A percentile compares a stretch with the other conserved stretches of the same genome.
phyloP scores from a whole-genome alignment of 1,284 basidiomycete species.

The Erythrobasidium hasegawianum region DNA sequence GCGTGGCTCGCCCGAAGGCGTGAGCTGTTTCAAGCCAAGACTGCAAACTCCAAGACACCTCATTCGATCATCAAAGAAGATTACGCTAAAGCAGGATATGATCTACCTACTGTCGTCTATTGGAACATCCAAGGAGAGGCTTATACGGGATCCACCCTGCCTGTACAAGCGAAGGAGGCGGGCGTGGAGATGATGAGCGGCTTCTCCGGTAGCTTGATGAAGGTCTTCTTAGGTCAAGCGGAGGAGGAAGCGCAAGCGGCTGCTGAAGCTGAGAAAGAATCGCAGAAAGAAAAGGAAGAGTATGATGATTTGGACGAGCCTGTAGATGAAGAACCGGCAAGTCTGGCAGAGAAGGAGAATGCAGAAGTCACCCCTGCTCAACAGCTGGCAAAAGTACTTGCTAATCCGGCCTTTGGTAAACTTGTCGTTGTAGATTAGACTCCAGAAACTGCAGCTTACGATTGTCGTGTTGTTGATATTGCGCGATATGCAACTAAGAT shows the following conservation, averaged over 20 bases:
- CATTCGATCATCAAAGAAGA: slow-evolving; percentile 58
- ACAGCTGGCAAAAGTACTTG: slow-evolving; percentile 1
- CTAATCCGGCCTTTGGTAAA: not conserved
- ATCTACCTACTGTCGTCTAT: slow-evolving; percentile 62
- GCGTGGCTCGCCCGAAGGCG: too few relatives aligned
- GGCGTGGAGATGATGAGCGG: slow-evolving; percentile 66
- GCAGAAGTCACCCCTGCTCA: not conserved
- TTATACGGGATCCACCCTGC: slow-evolving; percentile 44
- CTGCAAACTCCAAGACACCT: slow-evolving; percentile 52
- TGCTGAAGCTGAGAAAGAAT: slow-evolving; percentile 39
- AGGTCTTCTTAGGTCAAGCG: slow-evolving; percentile 57
- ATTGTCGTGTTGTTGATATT: not conserved
- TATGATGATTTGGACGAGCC: not conserved
- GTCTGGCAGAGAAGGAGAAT: not conserved
- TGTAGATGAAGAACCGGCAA: not conserved
- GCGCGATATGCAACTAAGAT: too few relatives aligned
- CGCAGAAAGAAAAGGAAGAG: slow-evolving; percentile 47
- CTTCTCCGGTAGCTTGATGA: slow-evolving; percentile 64
- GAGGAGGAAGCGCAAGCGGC: slow-evolving; percentile 43
- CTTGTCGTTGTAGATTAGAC: not conserved
- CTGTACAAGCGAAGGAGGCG: slow-evolving; percentile 55
- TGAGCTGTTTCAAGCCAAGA: too few relatives aligned
- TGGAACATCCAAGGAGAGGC: slow-evolving; percentile 54
- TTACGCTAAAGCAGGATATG: slow-evolving; percentile 61
- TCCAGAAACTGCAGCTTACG: not conserved